A percentile compares a stretch with the other conserved stretches of the same genome.
Conservation (phyloP, 164 flowering plant species). For the Stephania japonica region DNA sequence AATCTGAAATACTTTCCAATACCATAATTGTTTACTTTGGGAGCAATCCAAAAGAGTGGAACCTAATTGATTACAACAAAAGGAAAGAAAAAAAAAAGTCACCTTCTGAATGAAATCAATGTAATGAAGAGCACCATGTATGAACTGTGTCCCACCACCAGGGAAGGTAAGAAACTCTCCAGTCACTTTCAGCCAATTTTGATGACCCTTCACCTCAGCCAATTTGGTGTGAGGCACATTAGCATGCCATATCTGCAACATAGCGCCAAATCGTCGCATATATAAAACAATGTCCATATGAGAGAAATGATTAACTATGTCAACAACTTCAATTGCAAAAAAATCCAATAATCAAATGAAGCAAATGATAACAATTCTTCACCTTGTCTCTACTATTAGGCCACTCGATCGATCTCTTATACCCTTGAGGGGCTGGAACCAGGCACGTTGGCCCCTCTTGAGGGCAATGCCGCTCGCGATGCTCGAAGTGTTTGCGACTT, state of each 20-base stretch:
- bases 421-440: constrained; percentile 62
- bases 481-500: constrained; percentile 58
- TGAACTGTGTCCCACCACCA: constrained; percentile 97
- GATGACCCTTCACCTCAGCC: constrained; percentile 86
- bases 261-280: too few relatives aligned
- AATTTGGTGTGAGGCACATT: constrained; percentile 81
- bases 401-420: constrained; percentile 65
- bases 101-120: constrained; percentile 77
- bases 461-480: constrained; percentile 92
- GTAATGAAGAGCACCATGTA: constrained; percentile 94
- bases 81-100: not conserved
- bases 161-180: constrained; percentile 91
- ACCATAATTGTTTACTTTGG: not conserved
- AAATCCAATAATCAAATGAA: not conserved
- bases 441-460: constrained; percentile 69
- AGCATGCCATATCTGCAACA: constrained; percentile 79
- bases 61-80: not conserved
- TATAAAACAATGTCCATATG: too few relatives aligned
- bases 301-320: too few relatives aligned
- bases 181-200: constrained; percentile 87
- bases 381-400: constrained; percentile 90
- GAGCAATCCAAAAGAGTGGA: not conserved
- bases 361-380: not conserved
- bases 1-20: not conserved
- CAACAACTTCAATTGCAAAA: not conserved